Evolutionary conservation across 192 early-diverging fungal species (phyloP), one percentile per base, ranked within the genome.

Genomic region (Backusella parvicylindrica): DNA sequence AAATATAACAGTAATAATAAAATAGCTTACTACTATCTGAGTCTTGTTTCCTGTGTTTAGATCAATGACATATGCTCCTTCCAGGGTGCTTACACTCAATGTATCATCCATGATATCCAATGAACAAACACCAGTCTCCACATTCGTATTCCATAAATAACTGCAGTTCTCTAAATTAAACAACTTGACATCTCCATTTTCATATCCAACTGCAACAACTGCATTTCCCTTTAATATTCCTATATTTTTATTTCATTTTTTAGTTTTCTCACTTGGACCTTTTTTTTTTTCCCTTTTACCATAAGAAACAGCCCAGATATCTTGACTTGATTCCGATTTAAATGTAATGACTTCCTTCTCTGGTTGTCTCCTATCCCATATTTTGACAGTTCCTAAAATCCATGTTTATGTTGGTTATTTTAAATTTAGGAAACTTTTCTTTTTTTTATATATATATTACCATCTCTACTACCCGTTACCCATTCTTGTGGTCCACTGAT

Each of bases 231-330:
- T 36, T 32, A 49, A 37, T 32, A 56, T 16, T 11, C 30, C 71
- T 50, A 72, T 1, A 38, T n/a, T n/a, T 26, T 11, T 26, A 15
- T 56, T 0, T 40, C 11, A n/a, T 26, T 71, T 38, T 67, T 67
- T 68, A 38, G 16, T 31, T 23, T 18, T 30, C 53, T 37, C 1
- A 1, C 30, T 23, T 6, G 5, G 32, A 15, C n/a, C 41, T 40
- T 28, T 28, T 12, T 32, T 37, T 3, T 1, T 38, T 8, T 1
- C 15, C 82, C 84, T 72, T n/a, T 87, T 93, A 88, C 92, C 92
- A 81, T 92, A 93, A 11, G 89, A 82, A 8, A 93, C 90, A 9
- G 86, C 77, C 92, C 92, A 93, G 7, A 86, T 79, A 74, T 93
- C 92, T 35, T 82, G 79, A 32, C 83, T 80, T 7, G 79, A 81